Evolutionary conservation across 2,329 filamentous ascomycete genomes (phyloP).

Genomic region (Rugonectria rugulosa): DNA sequence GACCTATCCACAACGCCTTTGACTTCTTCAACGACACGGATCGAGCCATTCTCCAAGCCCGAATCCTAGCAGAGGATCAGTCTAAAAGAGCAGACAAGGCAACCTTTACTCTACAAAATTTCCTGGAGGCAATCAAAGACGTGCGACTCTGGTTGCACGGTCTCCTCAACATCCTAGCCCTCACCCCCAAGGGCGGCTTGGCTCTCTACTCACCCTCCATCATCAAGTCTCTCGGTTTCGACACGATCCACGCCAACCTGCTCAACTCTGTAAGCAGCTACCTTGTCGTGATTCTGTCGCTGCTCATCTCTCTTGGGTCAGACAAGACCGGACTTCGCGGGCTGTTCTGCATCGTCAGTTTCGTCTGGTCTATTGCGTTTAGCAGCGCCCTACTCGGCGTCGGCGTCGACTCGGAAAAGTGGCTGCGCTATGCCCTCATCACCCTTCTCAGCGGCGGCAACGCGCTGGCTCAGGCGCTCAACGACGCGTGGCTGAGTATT

Average conservation of each 20-base stretch:
- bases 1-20: constrained; percentile 25
- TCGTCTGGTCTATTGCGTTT: constrained; percentile 34
- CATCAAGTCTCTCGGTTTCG: constrained; percentile 33
- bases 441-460: constrained; percentile 32
- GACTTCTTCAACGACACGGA: constrained; percentile 31
- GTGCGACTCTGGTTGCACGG: constrained; percentile 31
- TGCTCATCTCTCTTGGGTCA: constrained; percentile 24
- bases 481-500: constrained; percentile 37
- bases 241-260: constrained; percentile 33
- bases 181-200: constrained; percentile 36
- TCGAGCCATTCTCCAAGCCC: constrained; percentile 24
- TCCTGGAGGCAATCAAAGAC: constrained; percentile 16
- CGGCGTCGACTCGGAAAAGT: constrained; percentile 15
- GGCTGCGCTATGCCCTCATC: constrained; percentile 30
- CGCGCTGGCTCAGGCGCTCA: constrained; percentile 30
- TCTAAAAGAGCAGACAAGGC: constrained; percentile 30
- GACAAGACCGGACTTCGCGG: constrained; percentile 32
- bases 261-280: constrained; percentile 32
- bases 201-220: constrained; percentile 35
- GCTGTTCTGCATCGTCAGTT: constrained; percentile 28
- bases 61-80: constrained; percentile 29
- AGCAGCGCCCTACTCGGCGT: constrained; percentile 23
- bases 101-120: constrained; percentile 1
- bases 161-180: constrained; percentile 28
- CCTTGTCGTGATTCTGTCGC: constrained; percentile 27